Evolutionary conservation across 2,329 filamentous ascomycete species (phyloP).

Genomic region (Aspergillaceae sp.): DNA sequence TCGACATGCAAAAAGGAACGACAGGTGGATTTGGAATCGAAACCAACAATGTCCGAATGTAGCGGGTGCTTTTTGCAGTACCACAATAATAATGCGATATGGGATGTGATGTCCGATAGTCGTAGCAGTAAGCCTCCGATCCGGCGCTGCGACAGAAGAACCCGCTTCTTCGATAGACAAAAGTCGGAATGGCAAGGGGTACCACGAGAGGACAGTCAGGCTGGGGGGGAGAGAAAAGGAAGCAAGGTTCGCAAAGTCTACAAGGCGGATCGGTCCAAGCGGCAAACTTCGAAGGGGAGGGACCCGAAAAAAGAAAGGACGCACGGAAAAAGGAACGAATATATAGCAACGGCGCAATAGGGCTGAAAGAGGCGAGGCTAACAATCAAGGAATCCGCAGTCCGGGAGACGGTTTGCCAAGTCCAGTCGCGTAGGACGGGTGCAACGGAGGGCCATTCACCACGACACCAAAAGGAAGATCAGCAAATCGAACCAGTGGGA

Average conservation of each 20-base stretch:
- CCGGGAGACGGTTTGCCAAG: neutral
- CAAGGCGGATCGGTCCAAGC: too few relatives aligned
- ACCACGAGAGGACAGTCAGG: neutral
- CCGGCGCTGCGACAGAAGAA: constrained; percentile 11
- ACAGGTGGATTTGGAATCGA: neutral
- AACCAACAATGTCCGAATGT: neutral
- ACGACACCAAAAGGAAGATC: neutral
- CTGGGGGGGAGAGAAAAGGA: too few relatives aligned
- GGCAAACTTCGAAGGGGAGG: too few relatives aligned
- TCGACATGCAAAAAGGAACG: neutral
- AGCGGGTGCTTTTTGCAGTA: neutral
- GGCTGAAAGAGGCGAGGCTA: neutral
- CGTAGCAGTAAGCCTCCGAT: neutral
- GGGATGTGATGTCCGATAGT: too few relatives aligned
- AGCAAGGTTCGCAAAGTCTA: too few relatives aligned
- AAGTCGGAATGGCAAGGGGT: constrained; percentile 6
- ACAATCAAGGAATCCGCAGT: neutral
- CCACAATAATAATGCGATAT: too few relatives aligned
- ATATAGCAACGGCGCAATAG: neutral
- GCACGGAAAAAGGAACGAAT: constrained; percentile 5
- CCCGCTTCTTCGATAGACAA: constrained; percentile 13
- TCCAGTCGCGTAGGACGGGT: neutral
- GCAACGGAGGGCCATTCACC: neutral
- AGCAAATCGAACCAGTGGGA: neutral
- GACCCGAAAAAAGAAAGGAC: neutral